Base-by-base conservation (phyloP, 139 green algal genomes). In the Pleodorina starrii region DNA sequence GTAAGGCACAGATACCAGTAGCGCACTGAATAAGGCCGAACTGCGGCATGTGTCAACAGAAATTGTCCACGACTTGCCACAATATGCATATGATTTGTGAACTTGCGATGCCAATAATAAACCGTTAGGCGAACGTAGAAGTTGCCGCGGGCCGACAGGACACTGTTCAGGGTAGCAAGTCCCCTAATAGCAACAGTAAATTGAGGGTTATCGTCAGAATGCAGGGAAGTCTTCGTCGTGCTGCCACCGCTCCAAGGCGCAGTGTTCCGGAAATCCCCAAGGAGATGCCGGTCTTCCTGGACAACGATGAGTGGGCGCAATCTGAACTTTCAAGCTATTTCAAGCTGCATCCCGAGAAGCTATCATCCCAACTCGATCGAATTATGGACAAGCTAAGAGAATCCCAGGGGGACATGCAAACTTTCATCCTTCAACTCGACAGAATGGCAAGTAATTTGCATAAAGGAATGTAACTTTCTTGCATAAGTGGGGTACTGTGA, bases 261-360 rank as follows among this genome's bases (percentile, higher is more conserved):
- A 66, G 54, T 25, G 54, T 12, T 25, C 7, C 54, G 21, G 54
- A 66, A 21, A 66, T 66, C 54, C 54, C 54, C n/a, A n/a, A n/a
- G 23, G 19, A 68, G 19, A 9, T 17, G 5, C 57, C 57, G 57
- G 68, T 43, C 32, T 46, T 76, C 68, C 7, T 76, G 68, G 68
- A 76, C 35, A 46, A 84, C 19, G 21, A 21, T 36, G 78, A 85
- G 5, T 85, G 78, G 78, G 78, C 78, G 19, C 51, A 73, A 35
- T 6, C 32, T 1, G 78, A 85, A 40, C 10, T 85, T 23, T 54
- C 51, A 16, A 85, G 51, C 16, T 85, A 85, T 10, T 85, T 85
- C 27, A 73, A 73, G 27, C 51, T 46, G 57, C 78, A 85, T 19
- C 78, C 78, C 11, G 78, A 85, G 54, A 51, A 40, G 19, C 36